Percentiles rank a stretch among this genome's conserved stretches.
phyloP scores from a whole-genome alignment of 2,329 filamentous ascomycete genomes.

The Amesomyces nigricolor region DNA sequence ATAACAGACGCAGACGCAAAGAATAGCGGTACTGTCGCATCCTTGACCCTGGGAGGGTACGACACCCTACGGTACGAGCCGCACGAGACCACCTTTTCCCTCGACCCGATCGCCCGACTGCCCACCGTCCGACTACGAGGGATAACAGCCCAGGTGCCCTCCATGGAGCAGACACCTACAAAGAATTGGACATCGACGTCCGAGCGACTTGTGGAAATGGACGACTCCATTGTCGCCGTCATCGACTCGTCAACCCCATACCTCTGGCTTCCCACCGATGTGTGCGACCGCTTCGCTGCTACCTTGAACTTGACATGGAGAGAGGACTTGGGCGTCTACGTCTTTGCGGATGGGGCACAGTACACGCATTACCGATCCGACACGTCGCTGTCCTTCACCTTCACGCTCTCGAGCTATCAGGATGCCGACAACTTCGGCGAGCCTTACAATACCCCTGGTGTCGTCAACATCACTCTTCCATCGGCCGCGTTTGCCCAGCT shows the following conservation, averaged over 20 bases:
- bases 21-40: slow-evolving; percentile 42
- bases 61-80: slow-evolving; percentile 56
- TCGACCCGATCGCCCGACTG: slow-evolving; percentile 50
- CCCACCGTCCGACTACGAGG: slow-evolving; percentile 57
- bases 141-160: slow-evolving; percentile 40
- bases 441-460: slow-evolving; percentile 42
- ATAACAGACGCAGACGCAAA: slow-evolving; percentile 26
- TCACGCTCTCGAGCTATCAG: slow-evolving; percentile 51
- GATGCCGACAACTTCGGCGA: slow-evolving; percentile 48
- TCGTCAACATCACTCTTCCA: slow-evolving; percentile 54
- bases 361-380: slow-evolving; percentile 41
- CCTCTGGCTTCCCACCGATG: slow-evolving; percentile 54
- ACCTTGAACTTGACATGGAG: slow-evolving; percentile 62
- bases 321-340: slow-evolving; percentile 57
- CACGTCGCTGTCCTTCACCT: slow-evolving; percentile 49
- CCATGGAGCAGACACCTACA: slow-evolving; percentile 28
- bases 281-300: slow-evolving; percentile 60
- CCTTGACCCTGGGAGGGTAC: slow-evolving; percentile 65
- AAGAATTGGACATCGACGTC: slow-evolving; percentile 38
- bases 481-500: slow-evolving; percentile 45
- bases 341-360: slow-evolving; percentile 53
- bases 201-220: slow-evolving; percentile 39
- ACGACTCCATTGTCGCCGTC: slow-evolving; percentile 44
- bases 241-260: slow-evolving; percentile 62
- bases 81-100: slow-evolving; percentile 55